phyloP scores from a whole-genome alignment of 306 rosid species.

The Citrullus colocynthis region DNA sequence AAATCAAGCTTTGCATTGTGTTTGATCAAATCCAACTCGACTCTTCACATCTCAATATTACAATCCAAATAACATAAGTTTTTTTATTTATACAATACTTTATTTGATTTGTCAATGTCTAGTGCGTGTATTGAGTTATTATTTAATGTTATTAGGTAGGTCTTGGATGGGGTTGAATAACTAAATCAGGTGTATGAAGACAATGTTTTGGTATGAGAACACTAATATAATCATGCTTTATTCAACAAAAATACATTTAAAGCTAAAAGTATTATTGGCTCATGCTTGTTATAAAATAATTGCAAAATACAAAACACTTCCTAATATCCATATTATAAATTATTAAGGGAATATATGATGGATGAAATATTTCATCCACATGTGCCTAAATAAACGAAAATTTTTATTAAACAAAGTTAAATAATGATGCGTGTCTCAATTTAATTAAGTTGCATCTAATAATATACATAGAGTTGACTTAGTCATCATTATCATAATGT shows the following conservation, averaged over 20 bases:
- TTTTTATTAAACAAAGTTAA: not conserved
- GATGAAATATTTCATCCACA: not conserved
- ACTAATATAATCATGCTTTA: not conserved
- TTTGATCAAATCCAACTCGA: not conserved
- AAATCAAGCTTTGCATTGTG: too few species aligned
- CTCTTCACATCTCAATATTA: not conserved
- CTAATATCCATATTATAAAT: not conserved
- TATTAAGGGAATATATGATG: not conserved
- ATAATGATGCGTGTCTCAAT: not conserved
- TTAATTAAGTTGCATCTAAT: not conserved
- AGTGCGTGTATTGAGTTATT: not conserved
- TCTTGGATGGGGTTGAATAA: too few species aligned
- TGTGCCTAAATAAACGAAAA: accelerated
- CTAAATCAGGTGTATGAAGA: not conserved
- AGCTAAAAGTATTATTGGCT: not conserved
- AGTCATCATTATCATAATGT: too few species aligned
- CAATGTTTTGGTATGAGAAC: not conserved
- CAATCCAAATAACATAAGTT: not conserved
- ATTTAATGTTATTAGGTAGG: too few species aligned
- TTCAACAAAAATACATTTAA: not conserved
- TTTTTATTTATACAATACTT: too few species aligned
- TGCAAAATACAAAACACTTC: not conserved
- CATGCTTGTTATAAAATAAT: not conserved
- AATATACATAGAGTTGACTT: not conserved
- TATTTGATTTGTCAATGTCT: not conserved